These are phyloP conservation scores for Reticulascus tulasneorum DNA, from an alignment of 2,329 filamentous ascomycete species.

Conservation along the genomic window DNA sequence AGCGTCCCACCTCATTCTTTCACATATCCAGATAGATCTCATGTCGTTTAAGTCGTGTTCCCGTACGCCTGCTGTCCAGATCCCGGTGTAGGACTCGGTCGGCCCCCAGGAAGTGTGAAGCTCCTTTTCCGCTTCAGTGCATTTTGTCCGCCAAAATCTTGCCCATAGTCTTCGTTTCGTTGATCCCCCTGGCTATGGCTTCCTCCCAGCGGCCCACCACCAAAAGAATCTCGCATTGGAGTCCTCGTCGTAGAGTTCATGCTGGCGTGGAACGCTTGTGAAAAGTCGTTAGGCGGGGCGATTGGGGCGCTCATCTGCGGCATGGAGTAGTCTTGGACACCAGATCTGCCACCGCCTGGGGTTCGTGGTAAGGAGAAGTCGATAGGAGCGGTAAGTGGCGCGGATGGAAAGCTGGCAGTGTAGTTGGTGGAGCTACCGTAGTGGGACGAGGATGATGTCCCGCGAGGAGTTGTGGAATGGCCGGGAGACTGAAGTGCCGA, in stretches of 20 bases:
- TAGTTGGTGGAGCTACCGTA: slow-evolving; percentile 27
- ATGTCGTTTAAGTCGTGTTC: slow-evolving; percentile 15
- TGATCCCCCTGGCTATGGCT: slow-evolving; percentile 12
- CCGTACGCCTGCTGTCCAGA: slow-evolving; percentile 16
- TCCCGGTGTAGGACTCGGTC: slow-evolving; percentile 10
- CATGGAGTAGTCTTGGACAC: slow-evolving; percentile 44
- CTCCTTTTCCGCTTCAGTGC: slow-evolving; percentile 34
- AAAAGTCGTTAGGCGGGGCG: slow-evolving; percentile 48
- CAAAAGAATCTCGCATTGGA: slow-evolving; percentile 42
- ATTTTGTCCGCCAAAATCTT: slow-evolving; percentile 19
- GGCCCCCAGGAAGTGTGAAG: slow-evolving; percentile 20
- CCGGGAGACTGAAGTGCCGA: slow-evolving; percentile 24
- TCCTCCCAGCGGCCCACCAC: slow-evolving; percentile 21
- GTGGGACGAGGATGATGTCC: slow-evolving; percentile 9
- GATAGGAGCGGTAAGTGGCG: slow-evolving; percentile 50
- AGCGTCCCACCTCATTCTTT: too few relatives aligned
- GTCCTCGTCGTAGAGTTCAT: slow-evolving; percentile 33
- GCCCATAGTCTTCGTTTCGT: slow-evolving; percentile 21
- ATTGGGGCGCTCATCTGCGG: slow-evolving; percentile 54
- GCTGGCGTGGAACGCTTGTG: slow-evolving; percentile 41
- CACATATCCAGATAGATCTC: too few relatives aligned
- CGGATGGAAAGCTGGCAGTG: slow-evolving; percentile 48
- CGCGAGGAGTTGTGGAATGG: slow-evolving; percentile 27
- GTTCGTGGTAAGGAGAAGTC: slow-evolving; percentile 47
- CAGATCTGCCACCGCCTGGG: slow-evolving; percentile 29